phyloP scores from a whole-genome alignment of 306 rosid genomes.

The Trifolium fragiferum region DNA sequence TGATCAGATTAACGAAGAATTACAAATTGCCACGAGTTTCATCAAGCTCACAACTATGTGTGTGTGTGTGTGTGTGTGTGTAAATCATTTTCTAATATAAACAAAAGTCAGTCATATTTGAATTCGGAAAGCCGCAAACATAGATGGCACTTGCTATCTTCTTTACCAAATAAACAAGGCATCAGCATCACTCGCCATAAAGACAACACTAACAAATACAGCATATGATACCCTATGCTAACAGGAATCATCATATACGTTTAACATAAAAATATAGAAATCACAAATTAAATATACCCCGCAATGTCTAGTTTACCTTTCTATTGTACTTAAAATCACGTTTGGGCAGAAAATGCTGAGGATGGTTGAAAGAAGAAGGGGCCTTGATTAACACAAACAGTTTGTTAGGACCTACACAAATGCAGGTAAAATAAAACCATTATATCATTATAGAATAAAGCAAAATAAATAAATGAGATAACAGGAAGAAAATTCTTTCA shows the following conservation, averaged over 20 bases:
- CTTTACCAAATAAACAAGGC: constrained; percentile 38
- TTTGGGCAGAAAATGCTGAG: constrained; percentile 90
- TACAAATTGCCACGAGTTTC: constrained; percentile 2
- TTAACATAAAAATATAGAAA: constrained; percentile 5
- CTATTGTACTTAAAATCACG: constrained; percentile 75
- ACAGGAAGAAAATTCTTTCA: constrained; percentile 1
- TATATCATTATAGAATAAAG: constrained; percentile 28
- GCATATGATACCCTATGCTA: constrained; percentile 9
- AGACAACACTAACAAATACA: constrained; percentile 26
- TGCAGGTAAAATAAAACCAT: constrained; percentile 11
- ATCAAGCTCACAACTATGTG: background rate
- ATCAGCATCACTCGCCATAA: constrained; percentile 31
- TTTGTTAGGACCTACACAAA: constrained; percentile 62
- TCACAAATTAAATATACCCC: background rate
- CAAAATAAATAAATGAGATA: constrained; percentile 19
- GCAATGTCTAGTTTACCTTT: constrained; percentile 58
- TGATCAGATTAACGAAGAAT: background rate
- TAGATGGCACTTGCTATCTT: constrained; percentile 14
- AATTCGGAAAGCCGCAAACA: constrained; percentile 24
- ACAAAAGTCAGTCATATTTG: background rate
- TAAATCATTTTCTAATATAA: background rate
- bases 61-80: background rate
- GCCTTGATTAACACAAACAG: constrained; percentile 85
- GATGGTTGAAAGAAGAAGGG: constrained; percentile 74
- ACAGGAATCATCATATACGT: constrained; percentile 17